Conservation (phyloP, 345 rosid species). For the Moringa oleifera region DNA sequence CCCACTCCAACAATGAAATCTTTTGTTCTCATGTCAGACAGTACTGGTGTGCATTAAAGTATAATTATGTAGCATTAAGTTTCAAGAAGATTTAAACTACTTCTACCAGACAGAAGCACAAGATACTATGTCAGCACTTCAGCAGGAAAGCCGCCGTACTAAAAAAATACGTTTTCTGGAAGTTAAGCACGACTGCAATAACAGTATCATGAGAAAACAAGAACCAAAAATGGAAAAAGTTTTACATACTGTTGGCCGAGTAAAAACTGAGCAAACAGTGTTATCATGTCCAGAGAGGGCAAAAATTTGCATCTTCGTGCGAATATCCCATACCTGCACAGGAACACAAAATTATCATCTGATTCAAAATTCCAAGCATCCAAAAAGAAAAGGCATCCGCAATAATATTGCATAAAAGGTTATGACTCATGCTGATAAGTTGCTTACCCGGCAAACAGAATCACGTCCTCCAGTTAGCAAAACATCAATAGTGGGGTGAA, state of each 20-base stretch:
- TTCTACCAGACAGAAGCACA: background rate
- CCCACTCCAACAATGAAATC: too few relatives aligned
- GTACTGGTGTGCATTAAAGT: too few relatives aligned
- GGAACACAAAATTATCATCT: slow-evolving; percentile 18
- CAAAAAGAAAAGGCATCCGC: background rate
- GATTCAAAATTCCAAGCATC: slow-evolving; percentile 14
- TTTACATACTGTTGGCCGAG: slow-evolving; percentile 71
- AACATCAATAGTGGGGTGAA: slow-evolving; percentile 88
- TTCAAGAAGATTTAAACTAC: too few relatives aligned
- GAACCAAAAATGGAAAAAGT: background rate
- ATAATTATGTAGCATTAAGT: background rate
- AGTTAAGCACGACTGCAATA: background rate
- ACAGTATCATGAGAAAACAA: background rate
- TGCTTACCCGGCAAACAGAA: slow-evolving; percentile 93
- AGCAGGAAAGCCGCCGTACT: too few relatives aligned
- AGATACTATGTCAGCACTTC: too few relatives aligned
- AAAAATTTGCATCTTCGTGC: slow-evolving; percentile 92
- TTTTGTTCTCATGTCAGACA: too few relatives aligned
- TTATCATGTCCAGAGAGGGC: slow-evolving; percentile 94
- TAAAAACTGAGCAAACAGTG: slow-evolving; percentile 94
- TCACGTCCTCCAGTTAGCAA: slow-evolving; percentile 97
- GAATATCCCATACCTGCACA: slow-evolving; percentile 94
- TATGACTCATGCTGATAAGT: too few relatives aligned
- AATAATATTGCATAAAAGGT: too few relatives aligned
- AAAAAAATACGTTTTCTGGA: too few relatives aligned